Evolutionary conservation across 805 yeast genomes (phyloP).

Genomic region (Pichia heedii): DNA sequence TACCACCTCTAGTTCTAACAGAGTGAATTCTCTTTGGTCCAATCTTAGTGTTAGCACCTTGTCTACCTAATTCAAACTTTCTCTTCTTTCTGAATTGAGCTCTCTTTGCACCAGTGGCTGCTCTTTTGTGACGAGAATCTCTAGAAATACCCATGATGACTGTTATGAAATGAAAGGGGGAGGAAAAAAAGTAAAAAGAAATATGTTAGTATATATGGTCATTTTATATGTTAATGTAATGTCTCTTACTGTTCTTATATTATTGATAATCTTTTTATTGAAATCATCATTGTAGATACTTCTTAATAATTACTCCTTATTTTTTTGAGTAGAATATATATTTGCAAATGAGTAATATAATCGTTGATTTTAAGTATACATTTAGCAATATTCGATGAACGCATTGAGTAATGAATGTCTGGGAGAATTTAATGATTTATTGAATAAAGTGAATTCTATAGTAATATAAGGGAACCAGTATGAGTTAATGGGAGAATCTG

Average conservation of each 20-base stretch:
- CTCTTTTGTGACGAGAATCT: conserved; percentile 99
- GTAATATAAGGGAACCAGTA: no score
- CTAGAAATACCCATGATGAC: conserved; percentile 98
- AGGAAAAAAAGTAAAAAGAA: conserved; percentile 4
- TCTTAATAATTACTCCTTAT: no score
- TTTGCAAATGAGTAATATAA: no score
- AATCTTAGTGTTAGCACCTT: conserved; percentile 98
- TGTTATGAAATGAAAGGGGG: conserved; percentile 6
- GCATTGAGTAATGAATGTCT: no score
- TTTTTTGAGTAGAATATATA: no score
- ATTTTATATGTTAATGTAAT: neutral
- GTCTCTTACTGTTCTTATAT: neutral
- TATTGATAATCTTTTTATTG: no score
- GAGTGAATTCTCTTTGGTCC: conserved; percentile 98
- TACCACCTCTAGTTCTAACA: conserved; percentile 99
- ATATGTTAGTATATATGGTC: conserved; percentile 6
- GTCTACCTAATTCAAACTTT: conserved; percentile 99
- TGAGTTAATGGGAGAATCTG: no score
- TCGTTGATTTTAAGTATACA: no score
- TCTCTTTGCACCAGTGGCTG: conserved; percentile 99
- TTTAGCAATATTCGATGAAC: no score
- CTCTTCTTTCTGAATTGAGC: conserved; percentile 99
- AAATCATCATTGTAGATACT: no score
- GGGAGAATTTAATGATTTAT: no score
- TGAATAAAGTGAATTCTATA: no score